Base-by-base conservation (phyloP, 352 stramenopile genomes). In the Phytophthora idaei region DNA sequence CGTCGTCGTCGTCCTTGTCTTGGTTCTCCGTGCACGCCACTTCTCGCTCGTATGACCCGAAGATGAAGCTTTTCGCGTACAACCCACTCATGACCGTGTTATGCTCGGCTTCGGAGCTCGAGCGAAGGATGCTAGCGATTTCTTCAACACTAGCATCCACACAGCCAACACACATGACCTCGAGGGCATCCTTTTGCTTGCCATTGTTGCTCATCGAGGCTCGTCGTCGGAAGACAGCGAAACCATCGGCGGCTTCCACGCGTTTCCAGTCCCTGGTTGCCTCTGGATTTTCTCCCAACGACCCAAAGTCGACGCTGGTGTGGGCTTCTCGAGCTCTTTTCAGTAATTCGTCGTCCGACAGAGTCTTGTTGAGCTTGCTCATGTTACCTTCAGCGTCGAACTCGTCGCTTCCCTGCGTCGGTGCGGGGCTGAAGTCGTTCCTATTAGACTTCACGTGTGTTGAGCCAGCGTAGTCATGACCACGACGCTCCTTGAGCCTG, bases 51-150 rank as follows among this genome's bases (percentile, higher is more conserved):
- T 63, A 57, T 21, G 69, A 73, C 1, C 69, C 69, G 5, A 76
- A 76, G 31, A 76, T 73, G 55, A 76, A 76, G 25, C 53, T 61
- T 36, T 77, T 70, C n/a, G 57, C 63, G 57, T 80, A 74, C 5
- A 81, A 47, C 4, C 61, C 76, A 4, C 10, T 51, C 76, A 84
- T 84, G 2, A 62, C 50, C 0, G 67, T 44, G 21, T 70, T 64
- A 47, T 78, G 78, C 11, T 69, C 64, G 7, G 61, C 52, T 42
- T 69, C 61, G 1, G 50, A 64, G 12, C 32, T 51, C 1, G 66
- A 52, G 0, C 57, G 51, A 5, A 78, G 54, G 28, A 73, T 67
- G 9, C 61, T 61, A 3, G 61, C 61, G 4, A 75, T 27, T 42
- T 78, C 71, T 46, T 75, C 61, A 5, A 74, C n/a, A 36, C 66